A percentile compares a stretch with the other conserved stretches of the same genome.
Evolutionary conservation across 169 alveolate species (phyloP).

Genomic region (Plasmodium berghei): DNA sequence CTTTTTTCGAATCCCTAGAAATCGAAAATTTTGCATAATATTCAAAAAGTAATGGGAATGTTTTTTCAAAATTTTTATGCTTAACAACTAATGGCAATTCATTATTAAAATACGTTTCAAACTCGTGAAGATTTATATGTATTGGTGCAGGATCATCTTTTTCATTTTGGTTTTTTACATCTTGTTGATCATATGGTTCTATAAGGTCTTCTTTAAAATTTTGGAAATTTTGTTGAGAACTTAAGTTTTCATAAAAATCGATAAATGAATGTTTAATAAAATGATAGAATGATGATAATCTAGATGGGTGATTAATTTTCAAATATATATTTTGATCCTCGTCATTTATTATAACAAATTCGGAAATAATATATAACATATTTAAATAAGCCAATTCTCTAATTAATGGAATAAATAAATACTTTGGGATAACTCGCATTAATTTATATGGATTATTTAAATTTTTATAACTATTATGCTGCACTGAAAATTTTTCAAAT

Average conservation of each 20-base stretch:
- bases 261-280: constrained; percentile 80
- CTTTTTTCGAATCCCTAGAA: no score
- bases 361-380: constrained; percentile 82
- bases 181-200: constrained; percentile 20
- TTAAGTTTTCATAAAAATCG: constrained; percentile 66
- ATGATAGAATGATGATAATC: constrained; percentile 85
- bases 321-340: constrained; percentile 74
- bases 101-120: constrained; percentile 52
- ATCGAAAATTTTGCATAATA: constrained; percentile 21
- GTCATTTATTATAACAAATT: constrained; percentile 51
- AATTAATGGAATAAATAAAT: constrained; percentile 83
- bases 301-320: constrained; percentile 82
- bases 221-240: constrained; percentile 48
- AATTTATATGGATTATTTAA: constrained; percentile 66
- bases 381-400: constrained; percentile 85
- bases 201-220: constrained; percentile 53
- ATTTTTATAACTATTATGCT: constrained; percentile 36
- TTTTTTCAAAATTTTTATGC: constrained; percentile 57
- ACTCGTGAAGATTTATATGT: constrained; percentile 36
- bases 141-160: not conserved
- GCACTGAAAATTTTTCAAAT: constrained; percentile 82
- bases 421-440: constrained; percentile 78
- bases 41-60: constrained; percentile 75
- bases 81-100: constrained; percentile 61
- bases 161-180: not conserved